A percentile compares a stretch with the other conserved stretches of the same genome.
Evolutionary conservation across 23 red algal genomes (phyloP).

Genomic region (Porphyridium purpureum): DNA sequence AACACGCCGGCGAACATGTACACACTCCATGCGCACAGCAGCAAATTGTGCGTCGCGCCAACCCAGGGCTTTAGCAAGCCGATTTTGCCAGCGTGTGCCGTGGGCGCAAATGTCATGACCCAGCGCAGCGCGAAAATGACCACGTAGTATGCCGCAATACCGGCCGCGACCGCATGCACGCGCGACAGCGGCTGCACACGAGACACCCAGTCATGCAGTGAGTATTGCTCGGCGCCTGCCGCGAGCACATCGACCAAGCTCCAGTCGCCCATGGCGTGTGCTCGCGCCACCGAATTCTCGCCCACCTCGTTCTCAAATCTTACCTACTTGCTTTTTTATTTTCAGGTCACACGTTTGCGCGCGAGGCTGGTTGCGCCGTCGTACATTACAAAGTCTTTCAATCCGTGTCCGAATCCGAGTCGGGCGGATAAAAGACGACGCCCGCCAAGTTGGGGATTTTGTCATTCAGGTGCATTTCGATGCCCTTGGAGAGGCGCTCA

Average conservation of each 20-base stretch:
- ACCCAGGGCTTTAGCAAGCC: background rate
- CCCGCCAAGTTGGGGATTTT: conserved; percentile 19
- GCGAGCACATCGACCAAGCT: background rate
- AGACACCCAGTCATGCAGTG: no score
- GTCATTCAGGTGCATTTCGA: conserved; percentile 29
- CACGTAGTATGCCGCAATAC: background rate
- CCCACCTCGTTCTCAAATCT: no score
- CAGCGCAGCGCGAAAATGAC: background rate
- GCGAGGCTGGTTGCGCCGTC: no score
- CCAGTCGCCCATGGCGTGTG: background rate
- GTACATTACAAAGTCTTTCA: no score
- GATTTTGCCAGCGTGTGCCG: no score
- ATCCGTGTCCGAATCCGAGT: no score
- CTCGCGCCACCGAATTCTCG: no score
- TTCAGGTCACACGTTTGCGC: no score
- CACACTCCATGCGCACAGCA: background rate
- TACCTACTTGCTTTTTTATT: no score
- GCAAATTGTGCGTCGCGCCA: background rate
- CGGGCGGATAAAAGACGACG: conserved; percentile 23
- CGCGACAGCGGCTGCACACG: background rate
- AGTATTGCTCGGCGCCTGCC: background rate
- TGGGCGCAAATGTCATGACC: no score
- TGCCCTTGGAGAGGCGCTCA: conserved; percentile 19
- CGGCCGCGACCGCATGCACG: background rate
- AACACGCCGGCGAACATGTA: background rate